Conservation (phyloP, 257 asterid genomes). For the Solanum tacnaense region DNA sequence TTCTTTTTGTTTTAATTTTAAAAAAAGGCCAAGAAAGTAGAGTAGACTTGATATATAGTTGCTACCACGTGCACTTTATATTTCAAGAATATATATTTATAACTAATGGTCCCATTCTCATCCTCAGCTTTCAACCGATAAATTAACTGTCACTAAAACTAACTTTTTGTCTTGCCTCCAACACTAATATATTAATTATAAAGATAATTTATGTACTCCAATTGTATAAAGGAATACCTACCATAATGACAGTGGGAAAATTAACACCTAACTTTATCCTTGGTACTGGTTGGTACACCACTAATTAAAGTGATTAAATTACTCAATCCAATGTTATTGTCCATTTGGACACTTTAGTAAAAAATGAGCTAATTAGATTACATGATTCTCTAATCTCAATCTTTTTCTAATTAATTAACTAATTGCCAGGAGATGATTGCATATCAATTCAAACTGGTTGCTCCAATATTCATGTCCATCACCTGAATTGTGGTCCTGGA, state of each 20-base stretch:
- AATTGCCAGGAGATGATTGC: slow-evolving; percentile 67
- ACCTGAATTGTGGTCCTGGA: slow-evolving; percentile 79
- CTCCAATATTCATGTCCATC: slow-evolving; percentile 53
- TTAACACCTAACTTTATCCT: not conserved
- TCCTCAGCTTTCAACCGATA: not conserved
- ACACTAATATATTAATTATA: not conserved
- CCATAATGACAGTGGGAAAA: not conserved
- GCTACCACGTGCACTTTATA: not conserved
- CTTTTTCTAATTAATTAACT: not conserved
- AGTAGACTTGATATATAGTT: not conserved
- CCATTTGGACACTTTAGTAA: not conserved
- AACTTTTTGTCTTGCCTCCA: not conserved
- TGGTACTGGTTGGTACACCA: not conserved
- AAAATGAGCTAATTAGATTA: not conserved
- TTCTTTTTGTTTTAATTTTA: not conserved
- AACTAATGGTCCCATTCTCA: not conserved
- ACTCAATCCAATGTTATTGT: not conserved
- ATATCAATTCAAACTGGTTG: slow-evolving; percentile 87
- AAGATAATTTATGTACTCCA: not conserved
- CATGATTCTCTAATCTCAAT: not conserved
- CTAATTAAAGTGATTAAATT: not conserved
- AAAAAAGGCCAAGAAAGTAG: not conserved
- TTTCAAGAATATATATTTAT: not conserved
- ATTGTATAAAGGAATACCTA: not conserved
- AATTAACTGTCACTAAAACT: slow-evolving; percentile 5